A percentile compares a stretch with the other conserved stretches of the same genome.
Evolutionary conservation across 2,329 filamentous ascomycete species (phyloP).

Genomic region (Epichloe baconii): DNA sequence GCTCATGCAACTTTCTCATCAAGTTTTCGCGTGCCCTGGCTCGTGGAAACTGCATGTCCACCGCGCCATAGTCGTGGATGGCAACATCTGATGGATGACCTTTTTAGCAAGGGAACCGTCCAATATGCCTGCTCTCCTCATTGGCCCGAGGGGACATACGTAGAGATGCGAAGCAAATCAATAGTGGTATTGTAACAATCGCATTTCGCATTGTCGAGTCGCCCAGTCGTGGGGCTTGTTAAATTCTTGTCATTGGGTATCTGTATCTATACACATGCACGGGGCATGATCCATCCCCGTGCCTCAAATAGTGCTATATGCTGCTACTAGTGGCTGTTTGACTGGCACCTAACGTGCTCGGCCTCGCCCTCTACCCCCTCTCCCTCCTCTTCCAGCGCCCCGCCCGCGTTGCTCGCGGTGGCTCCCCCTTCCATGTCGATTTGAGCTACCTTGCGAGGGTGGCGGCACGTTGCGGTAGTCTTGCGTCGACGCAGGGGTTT

Average conservation of each 20-base stretch:
- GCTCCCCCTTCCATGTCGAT: conserved; percentile 11
- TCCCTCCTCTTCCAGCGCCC: conserved; percentile 15
- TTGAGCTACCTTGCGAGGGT: conserved; percentile 6
- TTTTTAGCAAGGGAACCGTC: too few species aligned
- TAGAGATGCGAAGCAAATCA: neutral
- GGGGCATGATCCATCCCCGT: neutral
- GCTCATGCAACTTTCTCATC: neutral
- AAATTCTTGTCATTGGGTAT: neutral
- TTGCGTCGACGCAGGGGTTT: conserved; percentile 16
- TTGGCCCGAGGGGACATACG: neutral
- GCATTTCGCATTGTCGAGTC: neutral
- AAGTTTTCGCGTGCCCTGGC: neutral
- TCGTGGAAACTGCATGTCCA: neutral
- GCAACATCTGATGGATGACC: neutral
- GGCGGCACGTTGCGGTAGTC: conserved; percentile 17
- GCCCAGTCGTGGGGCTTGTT: neutral
- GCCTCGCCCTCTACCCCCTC: conserved; percentile 6
- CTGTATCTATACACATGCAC: neutral
- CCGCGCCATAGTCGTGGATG: neutral
- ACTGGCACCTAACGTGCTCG: conserved; percentile 5
- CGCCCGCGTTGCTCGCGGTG: conserved; percentile 12
- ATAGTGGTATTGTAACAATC: neutral
- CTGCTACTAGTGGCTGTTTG: neutral
- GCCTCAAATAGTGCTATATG: neutral
- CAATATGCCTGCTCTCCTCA: too few species aligned